Base-by-base conservation (phyloP, 495 filamentous ascomycete genomes). In the Tuber microsphaerosporum region DNA sequence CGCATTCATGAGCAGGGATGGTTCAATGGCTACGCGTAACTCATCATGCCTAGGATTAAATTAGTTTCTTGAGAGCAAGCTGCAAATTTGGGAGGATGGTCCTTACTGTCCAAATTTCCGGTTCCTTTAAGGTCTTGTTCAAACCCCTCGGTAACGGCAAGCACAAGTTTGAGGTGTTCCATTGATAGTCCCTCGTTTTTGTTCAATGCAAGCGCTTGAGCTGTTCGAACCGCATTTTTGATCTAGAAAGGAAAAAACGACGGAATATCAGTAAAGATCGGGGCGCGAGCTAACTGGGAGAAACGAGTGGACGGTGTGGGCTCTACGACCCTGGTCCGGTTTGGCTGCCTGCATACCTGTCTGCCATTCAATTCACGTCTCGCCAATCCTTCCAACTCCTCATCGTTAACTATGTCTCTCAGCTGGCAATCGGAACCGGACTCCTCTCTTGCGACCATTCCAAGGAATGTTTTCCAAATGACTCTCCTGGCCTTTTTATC, bases 201-300 rank as follows among this genome's bases (percentile, higher is more conserved):
- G 74, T 89, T 88, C 71, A 91, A 85, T n/a, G 91, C 90, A 8
- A 93, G 85, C 1, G 89, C 89, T 80, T 93, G 91, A 14, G 91
- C 89, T 6, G 90, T 91, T 51, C 90, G 87, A 72, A 92, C 90
- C 4, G 87, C 88, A 79, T 93, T 92, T 84, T 92, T 92, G 85
- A 93, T 93, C 90, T 91, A 74, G 71, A 69, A 68, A 20, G 70
- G 44, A 31, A 31, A 48, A 37, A 31, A 65, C 34, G 69, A 75
- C 42, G 72, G 77, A 76, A 73, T 69, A 42, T 34, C 34, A 43
- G 31, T 10, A 76, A 51, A 76, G 42, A 17, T 56, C 45, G 22
- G 22, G 39, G 71, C 41, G 43, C 10, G 22, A 68, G 44, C 46
- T 26, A 69, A 34, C 34, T 41, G 69, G 42, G 26, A 56, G 51